phyloP scores from a whole-genome alignment of 2,329 filamentous ascomycete genomes.

The Stachybotrys elegans region DNA sequence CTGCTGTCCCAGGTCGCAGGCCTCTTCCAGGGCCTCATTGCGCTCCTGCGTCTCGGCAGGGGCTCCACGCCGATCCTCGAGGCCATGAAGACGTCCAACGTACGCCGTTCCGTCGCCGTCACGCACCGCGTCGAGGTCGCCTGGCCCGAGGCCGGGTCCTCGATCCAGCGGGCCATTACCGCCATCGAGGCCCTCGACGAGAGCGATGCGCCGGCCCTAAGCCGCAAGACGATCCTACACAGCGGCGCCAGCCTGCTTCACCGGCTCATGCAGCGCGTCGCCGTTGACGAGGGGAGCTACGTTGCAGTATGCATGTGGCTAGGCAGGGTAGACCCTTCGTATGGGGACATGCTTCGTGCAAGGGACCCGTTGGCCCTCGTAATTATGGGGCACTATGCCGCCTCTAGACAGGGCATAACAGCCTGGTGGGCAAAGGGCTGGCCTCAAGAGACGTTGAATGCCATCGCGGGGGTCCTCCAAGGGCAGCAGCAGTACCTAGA shows the following conservation, averaged over 20 bases:
- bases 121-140: background rate
- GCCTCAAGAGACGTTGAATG: background rate
- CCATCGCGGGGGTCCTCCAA: constrained; percentile 3
- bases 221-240: background rate
- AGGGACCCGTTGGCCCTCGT: constrained; percentile 6
- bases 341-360: constrained; percentile 1
- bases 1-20: constrained; percentile 7
- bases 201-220: background rate
- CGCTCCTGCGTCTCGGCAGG: background rate
- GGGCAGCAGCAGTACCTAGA: constrained; percentile 2
- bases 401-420: background rate
- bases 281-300: background rate
- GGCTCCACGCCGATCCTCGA: background rate
- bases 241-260: background rate
- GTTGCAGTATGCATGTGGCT: constrained; percentile 5
- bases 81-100: background rate
- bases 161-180: background rate
- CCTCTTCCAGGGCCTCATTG: constrained; percentile 5
- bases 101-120: background rate
- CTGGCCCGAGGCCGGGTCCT: constrained; percentile 3
- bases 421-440: constrained; percentile 9
- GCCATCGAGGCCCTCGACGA: background rate
- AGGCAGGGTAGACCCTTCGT: constrained; percentile 1
- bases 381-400: constrained; percentile 6
- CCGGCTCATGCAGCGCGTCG: background rate